Evolutionary conservation across 192 early-diverging fungal species (phyloP), one percentile per base, ranked within the genome.

Genomic region (Umbelopsis sp.): DNA sequence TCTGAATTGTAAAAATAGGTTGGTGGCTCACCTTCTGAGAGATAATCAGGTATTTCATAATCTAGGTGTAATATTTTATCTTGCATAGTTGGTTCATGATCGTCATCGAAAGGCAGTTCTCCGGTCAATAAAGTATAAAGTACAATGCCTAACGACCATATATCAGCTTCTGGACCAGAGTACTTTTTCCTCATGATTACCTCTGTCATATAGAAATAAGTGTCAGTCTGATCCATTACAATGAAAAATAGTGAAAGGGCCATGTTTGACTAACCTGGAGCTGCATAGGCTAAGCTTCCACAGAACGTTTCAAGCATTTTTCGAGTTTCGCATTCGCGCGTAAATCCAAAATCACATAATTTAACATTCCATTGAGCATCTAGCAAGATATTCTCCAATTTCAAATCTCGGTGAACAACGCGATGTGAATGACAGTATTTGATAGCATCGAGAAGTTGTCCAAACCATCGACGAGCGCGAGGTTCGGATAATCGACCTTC

Each of bases 81-180:
- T 68, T 90, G 89, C 46, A 90, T 84, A 8, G 82, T 79, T 2
- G 74, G 69, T 70, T 94, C 93, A 61, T 84, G 88, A 70, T 94
- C 92, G 50, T 93, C 92, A 75, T 94, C 93, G 73, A 91, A 94
- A 9, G 93, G 93, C 7, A 88, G 78, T 78, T 94, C 90, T 46
- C 92, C 93, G 64, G 89, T 91, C 23, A 94, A 80, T 35, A 96
- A 79, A 46, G 94, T 92, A 74, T 93, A 97, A 25, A 94, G 85
- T 66, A 98, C 92, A 15, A 97, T 90, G 64, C 97, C 97, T 51
- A 98, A 81, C 20, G 91, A 92, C 96, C 96, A 99, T 68, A 99
- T 84, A 85, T 99, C 97, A 18, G 95, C 96, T 69, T 75, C 78
- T 77, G 90, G 86, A 11, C 93, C 93, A 50, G 87, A 87, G 69